Base-by-base conservation (phyloP, 345 rosid species). In the Atalantia buxifolia region DNA sequence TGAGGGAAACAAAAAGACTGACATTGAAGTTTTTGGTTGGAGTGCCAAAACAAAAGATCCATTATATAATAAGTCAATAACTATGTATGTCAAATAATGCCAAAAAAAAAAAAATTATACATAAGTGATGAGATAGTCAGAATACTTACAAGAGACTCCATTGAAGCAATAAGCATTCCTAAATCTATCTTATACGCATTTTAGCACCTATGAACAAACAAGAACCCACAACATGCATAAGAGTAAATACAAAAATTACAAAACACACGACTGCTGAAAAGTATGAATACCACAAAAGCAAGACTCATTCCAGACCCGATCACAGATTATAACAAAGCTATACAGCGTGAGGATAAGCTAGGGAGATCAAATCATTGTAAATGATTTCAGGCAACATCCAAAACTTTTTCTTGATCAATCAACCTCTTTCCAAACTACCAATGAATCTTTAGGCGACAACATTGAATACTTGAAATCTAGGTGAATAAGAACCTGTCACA, bases 121-220 rank as follows among this genome's bases (percentile, higher is more conserved):
- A 24, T 13, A 21, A 22, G 38, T 5, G 35, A 36, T 8, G 9
- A 50, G 25, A 3, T 22, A 14, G 69, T 31, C 35, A 30, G 71
- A 81, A 75, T 69, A 72, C 81, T 79, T 84, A 84, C 81, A 22
- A 55, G 42, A n/a, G 76, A 63, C 66, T 69, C 86, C 85, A 79
- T 82, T 33, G 66, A 72, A 68, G 76, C 77, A 81, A 64, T 4
- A 67, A 69, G 70, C 57, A 63, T 76, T 75, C 77, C 40, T 7
- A 73, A 59, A 57, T 69, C 77, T 69, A 35, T 55, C 38, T 33
- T 55, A 22, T n/a, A 77, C 28, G 38, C 84, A 74, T 82, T 80
- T 78, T 74, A 55, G 38, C 69, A 56, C 79, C 79, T 33, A 71
- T 14, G 67, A 59, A 76, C 55, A 42, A 62, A 71, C 50, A 48